phyloP scores from a whole-genome alignment of 495 filamentous ascomycete species.

The Penicillium crystallinum region DNA sequence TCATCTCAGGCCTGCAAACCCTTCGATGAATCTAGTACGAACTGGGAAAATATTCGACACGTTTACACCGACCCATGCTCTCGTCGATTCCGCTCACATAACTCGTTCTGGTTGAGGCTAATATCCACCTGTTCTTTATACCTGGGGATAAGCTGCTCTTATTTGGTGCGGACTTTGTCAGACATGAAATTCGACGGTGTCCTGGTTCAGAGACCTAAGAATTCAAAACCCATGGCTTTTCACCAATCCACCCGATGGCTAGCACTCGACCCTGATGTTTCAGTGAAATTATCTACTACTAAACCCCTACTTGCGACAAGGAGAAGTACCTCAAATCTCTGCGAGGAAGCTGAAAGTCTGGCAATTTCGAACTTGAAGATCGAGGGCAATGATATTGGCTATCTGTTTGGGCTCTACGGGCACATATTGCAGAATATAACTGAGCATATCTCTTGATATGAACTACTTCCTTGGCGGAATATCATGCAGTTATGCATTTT shows the following conservation, averaged over 20 bases:
- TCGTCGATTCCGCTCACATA: conserved; percentile 9
- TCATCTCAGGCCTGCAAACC: not conserved
- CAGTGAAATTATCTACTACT: not conserved
- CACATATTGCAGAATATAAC: no score
- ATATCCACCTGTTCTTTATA: conserved; percentile 17
- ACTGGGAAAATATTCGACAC: not conserved
- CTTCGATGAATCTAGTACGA: not conserved
- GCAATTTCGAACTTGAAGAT: no score
- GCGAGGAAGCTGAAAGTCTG: no score
- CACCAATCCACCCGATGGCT: not conserved
- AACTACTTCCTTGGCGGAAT: no score
- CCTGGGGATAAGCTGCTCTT: conserved; percentile 8
- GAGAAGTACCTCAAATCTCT: no score
- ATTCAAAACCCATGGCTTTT: not conserved
- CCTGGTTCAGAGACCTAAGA: not conserved
- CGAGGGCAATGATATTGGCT: no score
- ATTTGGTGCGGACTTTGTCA: conserved; percentile 1
- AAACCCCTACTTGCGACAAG: no score
- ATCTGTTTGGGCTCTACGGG: no score
- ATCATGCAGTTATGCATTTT: no score
- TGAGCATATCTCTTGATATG: no score
- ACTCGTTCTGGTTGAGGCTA: conserved; percentile 16
- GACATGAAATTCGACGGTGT: not conserved
- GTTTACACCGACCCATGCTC: conserved; percentile 5
- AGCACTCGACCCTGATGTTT: not conserved